A percentile compares a stretch with the other conserved stretches of the same genome.
Conservation (phyloP, 164 flowering plant species). For the Houttuynia cordata region DNA sequence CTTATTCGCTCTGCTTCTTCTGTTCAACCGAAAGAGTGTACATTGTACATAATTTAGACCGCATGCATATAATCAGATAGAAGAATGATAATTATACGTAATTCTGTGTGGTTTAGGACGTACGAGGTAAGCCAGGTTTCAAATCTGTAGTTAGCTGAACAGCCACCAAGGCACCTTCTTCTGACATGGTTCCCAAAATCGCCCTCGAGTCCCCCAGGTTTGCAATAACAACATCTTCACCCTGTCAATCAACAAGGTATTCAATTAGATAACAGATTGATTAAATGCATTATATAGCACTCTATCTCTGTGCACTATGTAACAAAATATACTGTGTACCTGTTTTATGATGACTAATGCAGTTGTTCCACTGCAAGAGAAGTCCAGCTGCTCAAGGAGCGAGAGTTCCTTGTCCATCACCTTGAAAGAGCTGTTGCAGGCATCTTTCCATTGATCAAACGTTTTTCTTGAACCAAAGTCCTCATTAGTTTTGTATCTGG, state of each 20-base stretch:
- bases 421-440: constrained; percentile 46
- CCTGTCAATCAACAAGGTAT: constrained; percentile 22
- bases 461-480: constrained; percentile 11
- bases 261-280: not conserved
- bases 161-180: constrained; percentile 31
- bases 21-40: constrained; percentile 11
- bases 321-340: constrained; percentile 22
- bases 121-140: constrained; percentile 63
- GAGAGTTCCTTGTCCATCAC: constrained; percentile 79
- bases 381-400: constrained; percentile 47
- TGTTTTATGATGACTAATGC: constrained; percentile 61
- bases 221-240: constrained; percentile 51
- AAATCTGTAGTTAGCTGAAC: constrained; percentile 72
- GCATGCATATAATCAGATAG: not conserved
- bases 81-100: not conserved
- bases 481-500: constrained; percentile 1
- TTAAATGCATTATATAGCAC: not conserved
- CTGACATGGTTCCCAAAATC: constrained; percentile 46
- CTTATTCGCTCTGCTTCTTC: constrained; percentile 75
- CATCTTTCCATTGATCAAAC: constrained; percentile 45
- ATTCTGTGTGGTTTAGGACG: not conserved
- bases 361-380: constrained; percentile 65
- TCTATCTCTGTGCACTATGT: not conserved
- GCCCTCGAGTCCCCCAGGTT: constrained; percentile 94
- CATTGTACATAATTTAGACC: not conserved